Percentiles rank a stretch among this genome's conserved stretches.
Conservation (phyloP, 1,139 yeast genomes). For the Hemisphaericaspora xylanilytica region DNA sequence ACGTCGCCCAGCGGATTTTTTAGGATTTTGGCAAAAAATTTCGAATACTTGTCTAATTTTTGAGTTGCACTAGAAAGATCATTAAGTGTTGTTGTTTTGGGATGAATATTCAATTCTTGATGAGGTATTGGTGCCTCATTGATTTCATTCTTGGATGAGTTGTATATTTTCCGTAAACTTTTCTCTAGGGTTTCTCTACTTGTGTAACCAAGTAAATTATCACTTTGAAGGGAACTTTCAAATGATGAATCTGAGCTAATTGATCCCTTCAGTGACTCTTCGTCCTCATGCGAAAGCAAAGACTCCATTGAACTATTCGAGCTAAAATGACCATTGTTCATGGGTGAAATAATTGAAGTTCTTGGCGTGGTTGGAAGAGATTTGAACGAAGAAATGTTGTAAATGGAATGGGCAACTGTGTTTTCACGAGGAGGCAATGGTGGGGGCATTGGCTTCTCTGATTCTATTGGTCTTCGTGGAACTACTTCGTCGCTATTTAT, state of each 20-base stretch:
- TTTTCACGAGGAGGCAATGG: constrained; percentile 29
- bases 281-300: constrained; percentile 17
- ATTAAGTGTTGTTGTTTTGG: constrained; percentile 3
- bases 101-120: neutral
- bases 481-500: constrained; percentile 22
- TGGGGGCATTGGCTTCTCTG: neutral
- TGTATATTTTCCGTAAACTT: constrained; percentile 31
- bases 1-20: constrained; percentile 7
- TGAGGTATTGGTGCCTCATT: constrained; percentile 28
- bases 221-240: constrained; percentile 22
- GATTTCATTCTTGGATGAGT: constrained; percentile 36
- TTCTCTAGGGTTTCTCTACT: constrained; percentile 21
- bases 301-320: constrained; percentile 20
- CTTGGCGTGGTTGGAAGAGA: constrained; percentile 6
- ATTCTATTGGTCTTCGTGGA: constrained; percentile 13
- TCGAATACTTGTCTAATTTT: constrained; percentile 25
- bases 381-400: constrained; percentile 7
- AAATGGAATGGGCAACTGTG: constrained; percentile 13
- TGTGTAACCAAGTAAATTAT: constrained; percentile 19
- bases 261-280: constrained; percentile 18
- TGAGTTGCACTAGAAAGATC: constrained; percentile 22
- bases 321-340: constrained; percentile 3
- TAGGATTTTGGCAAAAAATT: constrained; percentile 23
- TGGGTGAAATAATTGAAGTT: constrained; percentile 4
- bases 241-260: constrained; percentile 16